Base-by-base conservation (phyloP, 2,329 filamentous ascomycete genomes). In the Hymenoscyphus linearis region DNA sequence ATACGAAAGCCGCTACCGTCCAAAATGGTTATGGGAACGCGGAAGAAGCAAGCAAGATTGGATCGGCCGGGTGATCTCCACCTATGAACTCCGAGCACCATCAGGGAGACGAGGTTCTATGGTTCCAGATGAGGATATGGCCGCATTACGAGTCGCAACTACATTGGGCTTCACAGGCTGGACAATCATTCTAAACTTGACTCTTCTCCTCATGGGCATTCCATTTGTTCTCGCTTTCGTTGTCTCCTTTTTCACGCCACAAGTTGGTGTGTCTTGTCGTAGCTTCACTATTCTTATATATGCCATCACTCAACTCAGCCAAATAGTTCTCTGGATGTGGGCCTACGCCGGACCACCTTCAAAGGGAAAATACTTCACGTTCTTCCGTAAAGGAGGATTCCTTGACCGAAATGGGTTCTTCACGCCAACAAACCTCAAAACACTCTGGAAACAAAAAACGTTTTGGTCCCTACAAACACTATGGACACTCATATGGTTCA, bases 261-360 rank as follows among this genome's bases (percentile, higher is more conserved):
- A 67, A 26, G 64, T 68, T 1, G 72, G 73, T 7, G 62, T 75
- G 3, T 71, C 70, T 10, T 75, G 73, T 55, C 70, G 74, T 2
- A 73, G 66, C 55, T 56, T 75, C 36, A 74, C 71, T 6, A 73
- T 74, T 50, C 66, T 74, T 1, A 57, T 74, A 25, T 75, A 75
- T 55, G 68, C 67, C 25, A 64, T 71, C 26, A 68, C 66, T 35
- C 74, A 76, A 62, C 61, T 72, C 1, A 65, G 65, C 55, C 70
- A 72, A 62, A 70, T 75, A 7, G 13, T 57, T 10, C 57, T 66
- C 12, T 66, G 62, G 64, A 31, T 62, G 16, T 65, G 63, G 60
- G 60, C 59, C 12, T 62, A 58, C 22, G 56, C 54, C 10, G 60
- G 60, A 22, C 47, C 57, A 34, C 65, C 65, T 22, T 26, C 54